Evolutionary conservation across 163 green algal genomes (phyloP).

Genomic region (Picocystis sp.): DNA sequence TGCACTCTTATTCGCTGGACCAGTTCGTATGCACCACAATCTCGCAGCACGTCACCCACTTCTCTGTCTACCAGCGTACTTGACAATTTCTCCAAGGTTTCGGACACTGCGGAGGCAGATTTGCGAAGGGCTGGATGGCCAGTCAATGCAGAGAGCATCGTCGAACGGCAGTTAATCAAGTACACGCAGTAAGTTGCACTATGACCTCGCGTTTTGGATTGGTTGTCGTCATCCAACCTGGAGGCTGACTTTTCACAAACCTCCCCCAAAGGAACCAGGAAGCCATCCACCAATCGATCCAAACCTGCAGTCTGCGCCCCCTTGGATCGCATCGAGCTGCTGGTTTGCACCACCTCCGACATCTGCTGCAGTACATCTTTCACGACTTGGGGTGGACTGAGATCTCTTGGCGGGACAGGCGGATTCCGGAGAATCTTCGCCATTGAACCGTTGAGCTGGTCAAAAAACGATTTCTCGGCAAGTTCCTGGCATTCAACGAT

Average conservation of each 20-base stretch:
- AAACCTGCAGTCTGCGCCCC: conserved; percentile 18
- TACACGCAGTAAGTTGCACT: conserved; percentile 31
- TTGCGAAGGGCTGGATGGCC: conserved; percentile 10
- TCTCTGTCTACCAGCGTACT: conserved; percentile 33
- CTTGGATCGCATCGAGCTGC: conserved; percentile 1
- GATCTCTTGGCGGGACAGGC: background rate
- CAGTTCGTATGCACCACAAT: conserved; percentile 12
- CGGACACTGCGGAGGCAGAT: conserved; percentile 7
- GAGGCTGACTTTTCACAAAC: conserved; percentile 6
- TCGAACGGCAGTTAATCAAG: conserved; percentile 70
- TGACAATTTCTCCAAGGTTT: background rate
- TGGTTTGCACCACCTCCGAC: background rate
- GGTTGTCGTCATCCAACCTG: background rate
- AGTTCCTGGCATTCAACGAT: conserved; percentile 5
- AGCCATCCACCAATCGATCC: conserved; percentile 27
- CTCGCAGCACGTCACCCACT: conserved; percentile 30
- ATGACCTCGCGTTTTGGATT: background rate
- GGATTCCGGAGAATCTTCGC: too few species aligned
- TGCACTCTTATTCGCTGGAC: background rate
- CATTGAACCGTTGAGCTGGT: too few species aligned
- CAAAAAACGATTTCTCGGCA: too few species aligned
- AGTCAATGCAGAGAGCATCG: conserved; percentile 33
- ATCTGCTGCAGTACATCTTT: background rate
- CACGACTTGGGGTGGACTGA: background rate
- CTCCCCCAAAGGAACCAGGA: conserved; percentile 61